Percentiles rank a stretch among this genome's conserved stretches.
Evolutionary conservation across 1,284 basidiomycete species (phyloP).

Genomic region (Xanthoconium separans): DNA sequence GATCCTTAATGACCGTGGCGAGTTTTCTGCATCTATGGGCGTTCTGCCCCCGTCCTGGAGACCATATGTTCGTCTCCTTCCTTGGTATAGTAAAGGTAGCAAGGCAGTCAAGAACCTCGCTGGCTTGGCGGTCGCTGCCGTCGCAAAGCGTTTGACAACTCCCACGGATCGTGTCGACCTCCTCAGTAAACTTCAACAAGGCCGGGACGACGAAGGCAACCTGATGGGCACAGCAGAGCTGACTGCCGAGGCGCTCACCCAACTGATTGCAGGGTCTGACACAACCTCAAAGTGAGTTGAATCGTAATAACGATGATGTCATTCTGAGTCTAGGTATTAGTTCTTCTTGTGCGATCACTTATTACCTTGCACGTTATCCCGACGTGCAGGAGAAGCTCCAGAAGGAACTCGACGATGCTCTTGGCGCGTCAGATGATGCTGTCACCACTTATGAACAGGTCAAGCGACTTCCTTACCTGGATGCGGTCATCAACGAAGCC

Average conservation of each 20-base stretch:
- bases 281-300: conserved; percentile 75
- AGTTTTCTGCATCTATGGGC: conserved; percentile 84
- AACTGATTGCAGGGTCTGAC: conserved; percentile 83
- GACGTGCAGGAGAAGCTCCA: conserved; percentile 70
- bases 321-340: conserved; percentile 27
- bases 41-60: conserved; percentile 73
- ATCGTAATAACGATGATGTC: not conserved
- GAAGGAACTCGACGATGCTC: conserved; percentile 75
- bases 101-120: conserved; percentile 73
- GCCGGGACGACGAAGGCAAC: conserved; percentile 76
- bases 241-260: conserved; percentile 84
- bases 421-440: conserved; percentile 57
- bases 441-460: conserved; percentile 58
- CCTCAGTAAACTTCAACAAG: conserved; percentile 75
- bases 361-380: conserved; percentile 74
- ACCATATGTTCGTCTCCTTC: conserved; percentile 62
- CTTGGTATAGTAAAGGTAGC: conserved; percentile 76
- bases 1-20: conserved; percentile 88
- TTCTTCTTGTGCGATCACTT: conserved; percentile 84
- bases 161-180: conserved; percentile 75
- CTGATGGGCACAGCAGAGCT: conserved; percentile 79
- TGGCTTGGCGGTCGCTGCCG: conserved; percentile 81
- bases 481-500: conserved; percentile 82
- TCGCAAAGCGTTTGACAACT: conserved; percentile 67
- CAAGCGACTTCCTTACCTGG: conserved; percentile 72